These are phyloP conservation scores for Amorphotheca resinae DNA, from an alignment of 495 filamentous ascomycete species.

Conservation along the genomic window DNA sequence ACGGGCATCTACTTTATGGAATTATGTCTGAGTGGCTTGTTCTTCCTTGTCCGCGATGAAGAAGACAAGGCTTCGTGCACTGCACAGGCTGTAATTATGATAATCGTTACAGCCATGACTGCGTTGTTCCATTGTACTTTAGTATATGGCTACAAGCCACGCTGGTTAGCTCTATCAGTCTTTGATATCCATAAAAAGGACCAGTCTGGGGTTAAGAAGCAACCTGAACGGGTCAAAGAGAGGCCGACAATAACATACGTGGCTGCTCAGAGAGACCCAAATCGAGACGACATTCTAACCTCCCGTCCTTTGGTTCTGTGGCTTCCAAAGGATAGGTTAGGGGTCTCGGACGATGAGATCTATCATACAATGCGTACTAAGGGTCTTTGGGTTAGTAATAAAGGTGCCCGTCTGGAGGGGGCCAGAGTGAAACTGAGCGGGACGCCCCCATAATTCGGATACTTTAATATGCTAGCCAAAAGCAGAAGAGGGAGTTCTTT, in stretches of 20 bases:
- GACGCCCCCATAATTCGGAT: not conserved
- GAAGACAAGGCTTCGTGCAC: constrained; percentile 40
- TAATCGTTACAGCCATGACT: constrained; percentile 46
- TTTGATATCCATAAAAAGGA: not conserved
- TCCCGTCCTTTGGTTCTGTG: constrained; percentile 60
- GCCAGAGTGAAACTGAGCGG: constrained; percentile 21
- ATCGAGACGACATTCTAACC: constrained; percentile 55
- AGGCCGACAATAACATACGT: not conserved
- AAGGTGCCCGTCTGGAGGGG: constrained; percentile 56
- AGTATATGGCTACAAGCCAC: constrained; percentile 1
- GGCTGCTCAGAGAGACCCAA: not conserved
- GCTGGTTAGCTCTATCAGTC: not conserved
- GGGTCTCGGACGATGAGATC: constrained; percentile 64
- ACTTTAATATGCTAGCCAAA: no score
- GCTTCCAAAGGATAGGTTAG: constrained; percentile 64
- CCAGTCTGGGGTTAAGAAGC: constrained; percentile 1
- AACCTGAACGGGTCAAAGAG: not conserved
- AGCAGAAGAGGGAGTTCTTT: no score
- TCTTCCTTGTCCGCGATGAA: constrained; percentile 54
- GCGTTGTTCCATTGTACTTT: constrained; percentile 40
- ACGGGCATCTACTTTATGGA: constrained; percentile 76
- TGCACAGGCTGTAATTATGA: constrained; percentile 61
- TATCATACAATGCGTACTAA: constrained; percentile 29
- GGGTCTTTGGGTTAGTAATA: constrained; percentile 64
- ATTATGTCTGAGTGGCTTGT: constrained; percentile 78